A percentile compares a stretch with the other conserved stretches of the same genome.
phyloP scores from a whole-genome alignment of 2,329 filamentous ascomycete species.

The Monilinia laxa region DNA sequence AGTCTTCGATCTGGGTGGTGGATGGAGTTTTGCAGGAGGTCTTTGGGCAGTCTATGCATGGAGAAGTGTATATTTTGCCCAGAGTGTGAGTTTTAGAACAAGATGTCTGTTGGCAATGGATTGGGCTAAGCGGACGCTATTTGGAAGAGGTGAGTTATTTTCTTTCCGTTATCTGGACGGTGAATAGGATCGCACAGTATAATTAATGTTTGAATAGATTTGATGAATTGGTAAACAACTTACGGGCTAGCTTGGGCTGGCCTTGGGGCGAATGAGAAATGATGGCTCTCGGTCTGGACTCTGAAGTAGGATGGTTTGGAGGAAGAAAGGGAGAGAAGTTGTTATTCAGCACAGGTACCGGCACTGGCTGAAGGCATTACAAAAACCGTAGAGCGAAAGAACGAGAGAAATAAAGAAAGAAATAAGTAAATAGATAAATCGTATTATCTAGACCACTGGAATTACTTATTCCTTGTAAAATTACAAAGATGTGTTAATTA shows the following conservation, averaged over 20 bases:
- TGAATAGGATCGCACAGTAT: neutral
- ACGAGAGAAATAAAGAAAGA: too few species aligned
- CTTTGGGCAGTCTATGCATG: slow-evolving; percentile 93
- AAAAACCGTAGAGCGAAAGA: neutral
- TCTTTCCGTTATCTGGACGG: neutral
- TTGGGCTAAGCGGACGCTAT: slow-evolving; percentile 94
- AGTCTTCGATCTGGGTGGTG: slow-evolving; percentile 83
- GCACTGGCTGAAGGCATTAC: neutral
- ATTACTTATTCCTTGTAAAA: neutral
- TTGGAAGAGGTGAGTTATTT: slow-evolving; percentile 73
- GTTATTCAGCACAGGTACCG: neutral
- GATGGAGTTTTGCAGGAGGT: slow-evolving; percentile 76
- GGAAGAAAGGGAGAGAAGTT: neutral
- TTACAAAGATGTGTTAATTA: neutral
- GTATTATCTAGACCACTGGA: neutral
- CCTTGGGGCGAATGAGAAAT: neutral
- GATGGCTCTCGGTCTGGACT: neutral
- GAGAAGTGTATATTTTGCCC: slow-evolving; percentile 94
- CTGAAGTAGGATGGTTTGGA: neutral
- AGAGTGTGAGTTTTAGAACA: slow-evolving; percentile 92
- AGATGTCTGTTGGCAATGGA: slow-evolving; percentile 92
- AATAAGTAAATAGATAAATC: too few species aligned
- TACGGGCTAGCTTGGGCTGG: neutral
- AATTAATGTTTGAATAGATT: neutral
- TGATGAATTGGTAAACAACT: slow-evolving; percentile 8